Percentiles rank a stretch among this genome's conserved stretches.
Conservation (phyloP, 2,329 filamentous ascomycete genomes). For the Scedosporium dehoogii region DNA sequence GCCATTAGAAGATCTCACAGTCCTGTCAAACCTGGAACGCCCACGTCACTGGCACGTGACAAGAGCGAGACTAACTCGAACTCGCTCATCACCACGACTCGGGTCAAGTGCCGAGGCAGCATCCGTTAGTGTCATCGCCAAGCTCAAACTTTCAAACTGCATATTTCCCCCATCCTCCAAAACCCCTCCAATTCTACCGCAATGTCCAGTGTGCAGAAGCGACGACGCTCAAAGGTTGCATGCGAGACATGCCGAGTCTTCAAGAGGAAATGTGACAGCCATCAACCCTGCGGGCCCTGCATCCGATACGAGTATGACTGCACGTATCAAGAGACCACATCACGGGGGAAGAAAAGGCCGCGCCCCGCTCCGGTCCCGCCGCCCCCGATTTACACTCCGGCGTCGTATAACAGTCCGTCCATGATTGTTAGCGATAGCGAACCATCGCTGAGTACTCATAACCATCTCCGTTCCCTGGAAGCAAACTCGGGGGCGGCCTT, state of each 20-base stretch:
- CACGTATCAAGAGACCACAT: conserved; percentile 27
- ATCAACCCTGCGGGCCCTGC: conserved; percentile 41
- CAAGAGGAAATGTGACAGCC: conserved; percentile 46
- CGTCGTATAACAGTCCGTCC: conserved; percentile 4
- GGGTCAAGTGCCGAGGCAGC: no score
- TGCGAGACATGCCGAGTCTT: conserved; percentile 43
- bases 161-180: no score
- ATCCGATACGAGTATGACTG: conserved; percentile 43
- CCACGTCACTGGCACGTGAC: no score
- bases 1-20: no score
- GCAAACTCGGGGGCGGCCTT: conserved; percentile 50
- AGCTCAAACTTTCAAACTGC: no score
- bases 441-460: conserved; percentile 12
- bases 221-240: conserved; percentile 31
- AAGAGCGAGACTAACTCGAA: no score
- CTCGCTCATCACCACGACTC: no score
- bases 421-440: neutral
- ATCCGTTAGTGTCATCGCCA: no score
- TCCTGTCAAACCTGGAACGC: no score
- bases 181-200: neutral
- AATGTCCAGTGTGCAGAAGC: conserved; percentile 8
- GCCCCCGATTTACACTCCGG: conserved; percentile 6
- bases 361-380: neutral
- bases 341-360: conserved; percentile 8
- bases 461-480: conserved; percentile 33